Evolutionary conservation across 441 rosid species (phyloP).

Genomic region (Mallotus japonicus): DNA sequence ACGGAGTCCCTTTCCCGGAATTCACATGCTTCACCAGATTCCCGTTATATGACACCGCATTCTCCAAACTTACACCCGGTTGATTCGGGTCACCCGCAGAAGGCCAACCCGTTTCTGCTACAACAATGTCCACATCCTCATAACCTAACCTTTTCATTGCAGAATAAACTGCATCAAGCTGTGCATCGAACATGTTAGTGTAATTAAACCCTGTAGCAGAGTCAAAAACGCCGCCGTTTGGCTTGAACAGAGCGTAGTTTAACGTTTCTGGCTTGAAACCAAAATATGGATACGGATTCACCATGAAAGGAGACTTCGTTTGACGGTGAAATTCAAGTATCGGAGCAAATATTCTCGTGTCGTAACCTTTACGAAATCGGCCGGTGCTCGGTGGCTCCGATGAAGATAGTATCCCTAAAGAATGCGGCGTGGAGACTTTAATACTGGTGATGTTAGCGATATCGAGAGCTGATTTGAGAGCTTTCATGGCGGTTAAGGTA

Average conservation of each 20-base stretch:
- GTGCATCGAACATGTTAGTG: conserved; percentile 87
- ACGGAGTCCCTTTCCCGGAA: conserved; percentile 72
- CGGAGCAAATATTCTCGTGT: conserved; percentile 50
- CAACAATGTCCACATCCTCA: conserved; percentile 60
- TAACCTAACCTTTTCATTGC: conserved; percentile 72
- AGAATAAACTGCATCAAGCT: conserved; percentile 67
- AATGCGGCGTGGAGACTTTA: conserved; percentile 69
- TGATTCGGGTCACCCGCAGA: conserved; percentile 63
- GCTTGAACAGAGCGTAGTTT: conserved; percentile 68
- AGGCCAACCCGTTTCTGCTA: conserved; percentile 90
- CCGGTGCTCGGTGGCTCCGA: conserved; percentile 76
- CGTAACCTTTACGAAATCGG: conserved; percentile 62
- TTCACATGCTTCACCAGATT: conserved; percentile 66
- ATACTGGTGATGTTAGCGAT: conserved; percentile 44
- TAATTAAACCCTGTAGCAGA: conserved; percentile 50
- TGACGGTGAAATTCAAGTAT: conserved; percentile 61
- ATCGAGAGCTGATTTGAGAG: conserved; percentile 51
- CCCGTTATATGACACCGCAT: conserved; percentile 53
- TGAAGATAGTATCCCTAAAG: conserved; percentile 58
- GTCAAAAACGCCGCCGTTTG: conserved; percentile 56
- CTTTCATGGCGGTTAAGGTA: conserved; percentile 64
- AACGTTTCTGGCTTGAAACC: conserved; percentile 54
- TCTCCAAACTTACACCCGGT: conserved; percentile 48
- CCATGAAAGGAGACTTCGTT: conserved; percentile 74
- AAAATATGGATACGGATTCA: conserved; percentile 84